Evolutionary conservation across 2,329 filamentous ascomycete species (phyloP), one percentile per base, ranked within the genome.

Genomic region (Zymoseptoria pseudotritici): DNA sequence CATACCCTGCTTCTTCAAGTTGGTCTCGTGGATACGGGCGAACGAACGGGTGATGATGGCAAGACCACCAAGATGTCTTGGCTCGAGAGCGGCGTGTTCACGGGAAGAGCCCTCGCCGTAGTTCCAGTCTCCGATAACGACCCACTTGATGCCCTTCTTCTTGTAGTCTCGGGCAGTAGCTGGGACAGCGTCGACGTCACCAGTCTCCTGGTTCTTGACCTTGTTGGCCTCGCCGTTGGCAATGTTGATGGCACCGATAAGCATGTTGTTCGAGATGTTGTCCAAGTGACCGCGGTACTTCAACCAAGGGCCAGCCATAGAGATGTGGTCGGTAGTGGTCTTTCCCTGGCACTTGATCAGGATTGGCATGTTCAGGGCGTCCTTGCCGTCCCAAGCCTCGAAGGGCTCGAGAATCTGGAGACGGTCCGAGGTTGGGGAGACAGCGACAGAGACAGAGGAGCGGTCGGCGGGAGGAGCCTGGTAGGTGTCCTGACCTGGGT

Each of bases 1-100:
- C 93, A 99, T 97, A 80, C 94, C 94, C 86, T 99, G 94, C 88
- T 99, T 99, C 90, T 99, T 99, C 82, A 99, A 81, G 86, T 99
- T 99, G 83, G 94, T 99, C 85, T 99, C 94, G 85, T 99, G 94
- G 75, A 99, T 99, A 89, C 94, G 94, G 73, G 94, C 94, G 76
- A 99, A 99, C 66, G 86, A 90, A 75, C 91, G 88, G 74, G 89
- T 92, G 76, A 99, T 95, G 82, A 99, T 96, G 73, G 93, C 94
- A 72, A 97, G 85, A 78, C 93, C 94, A 74, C 94, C 94, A 67
- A 99, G 87, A 82, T 97, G 93, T 76, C 94, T 88, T 75, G 94
- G 94, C 83, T 99, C 93, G 64, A 99, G 86, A 78, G 94, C 94
- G 70, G 94, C 94, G 77, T 99, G 94, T 83, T 99, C 94, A 84